These are phyloP conservation scores for Nakazawaea ambrosiae DNA, from an alignment of 805 yeast genomes.

Conservation along the genomic window DNA sequence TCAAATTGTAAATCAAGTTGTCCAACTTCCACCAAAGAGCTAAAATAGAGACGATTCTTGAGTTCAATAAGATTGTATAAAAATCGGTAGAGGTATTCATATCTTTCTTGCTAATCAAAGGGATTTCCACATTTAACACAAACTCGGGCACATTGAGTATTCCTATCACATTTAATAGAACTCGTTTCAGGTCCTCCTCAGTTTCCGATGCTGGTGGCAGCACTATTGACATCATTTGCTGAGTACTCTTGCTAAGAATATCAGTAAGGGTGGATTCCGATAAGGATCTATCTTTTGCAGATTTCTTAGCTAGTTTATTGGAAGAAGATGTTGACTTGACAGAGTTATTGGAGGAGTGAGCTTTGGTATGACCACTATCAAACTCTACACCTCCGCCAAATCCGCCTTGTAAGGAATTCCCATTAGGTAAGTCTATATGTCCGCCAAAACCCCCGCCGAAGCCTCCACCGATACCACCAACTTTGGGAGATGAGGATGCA, in stretches of 20 bases:
- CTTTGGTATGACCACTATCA: too few species aligned
- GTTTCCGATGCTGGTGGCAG: too few species aligned
- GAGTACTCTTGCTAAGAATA: not conserved
- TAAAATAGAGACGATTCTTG: not conserved
- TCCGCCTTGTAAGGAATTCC: slow-evolving; percentile 1
- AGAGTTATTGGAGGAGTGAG: too few species aligned
- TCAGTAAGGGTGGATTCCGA: not conserved
- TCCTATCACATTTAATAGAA: slow-evolving; percentile 4
- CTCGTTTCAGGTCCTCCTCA: too few species aligned
- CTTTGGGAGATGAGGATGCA: not conserved
- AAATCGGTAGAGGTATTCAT: not conserved
- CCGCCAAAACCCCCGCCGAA: slow-evolving; percentile 7
- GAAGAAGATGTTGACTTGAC: not conserved
- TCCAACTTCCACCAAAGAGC: slow-evolving; percentile 7
- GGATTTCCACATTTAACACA: slow-evolving; percentile 2
- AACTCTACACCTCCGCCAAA: slow-evolving; percentile 3
- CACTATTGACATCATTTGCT: too few species aligned
- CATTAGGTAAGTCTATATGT: slow-evolving; percentile 1
- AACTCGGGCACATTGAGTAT: slow-evolving; percentile 5
- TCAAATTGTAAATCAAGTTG: not conserved
- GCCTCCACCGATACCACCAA: not conserved
- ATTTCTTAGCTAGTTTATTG: not conserved
- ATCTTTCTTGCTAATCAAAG: not conserved
- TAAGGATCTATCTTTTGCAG: not conserved
- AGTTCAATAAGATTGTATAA: not conserved